Evolutionary conservation across 208 protist species (phyloP).

Genomic region (Jaenimonas drosophilae): DNA sequence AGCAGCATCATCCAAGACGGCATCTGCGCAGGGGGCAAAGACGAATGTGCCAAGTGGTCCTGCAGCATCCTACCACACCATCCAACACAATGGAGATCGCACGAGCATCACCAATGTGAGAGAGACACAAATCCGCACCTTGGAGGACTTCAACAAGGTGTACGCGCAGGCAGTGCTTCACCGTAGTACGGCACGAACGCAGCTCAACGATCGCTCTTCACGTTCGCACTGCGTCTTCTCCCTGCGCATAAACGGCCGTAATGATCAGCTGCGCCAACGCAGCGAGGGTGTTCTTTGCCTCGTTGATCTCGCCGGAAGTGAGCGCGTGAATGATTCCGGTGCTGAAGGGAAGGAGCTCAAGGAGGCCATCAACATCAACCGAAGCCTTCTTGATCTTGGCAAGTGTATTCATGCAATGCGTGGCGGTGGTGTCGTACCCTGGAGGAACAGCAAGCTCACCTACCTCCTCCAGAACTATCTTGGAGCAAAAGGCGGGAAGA

Average conservation of each 20-base stretch:
- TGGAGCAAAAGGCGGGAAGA: constrained; percentile 80
- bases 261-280: constrained; percentile 49
- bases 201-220: constrained; percentile 85
- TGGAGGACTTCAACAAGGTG: constrained; percentile 52
- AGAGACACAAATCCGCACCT: constrained; percentile 22
- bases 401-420: constrained; percentile 90
- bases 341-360: constrained; percentile 80
- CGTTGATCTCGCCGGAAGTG: constrained; percentile 92
- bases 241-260: constrained; percentile 56
- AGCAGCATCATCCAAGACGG: no score
- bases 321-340: constrained; percentile 86
- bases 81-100: constrained; percentile 45
- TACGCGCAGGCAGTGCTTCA: constrained; percentile 54
- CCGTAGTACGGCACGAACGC: constrained; percentile 69
- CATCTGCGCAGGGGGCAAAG: no score
- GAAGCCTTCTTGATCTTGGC: constrained; percentile 80
- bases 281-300: constrained; percentile 79
- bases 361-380: constrained; percentile 92
- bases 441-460: constrained; percentile 89
- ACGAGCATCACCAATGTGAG: constrained; percentile 63
- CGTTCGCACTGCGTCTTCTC: constrained; percentile 90
- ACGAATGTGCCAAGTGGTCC: no score
- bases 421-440: constrained; percentile 66
- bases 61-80: constrained; percentile 45
- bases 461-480: constrained; percentile 88